A percentile compares a stretch with the other conserved stretches of the same genome.
These are phyloP conservation scores for Fusarium globosum DNA, from an alignment of 2,329 filamentous ascomycete species.

Conservation along the genomic window DNA sequence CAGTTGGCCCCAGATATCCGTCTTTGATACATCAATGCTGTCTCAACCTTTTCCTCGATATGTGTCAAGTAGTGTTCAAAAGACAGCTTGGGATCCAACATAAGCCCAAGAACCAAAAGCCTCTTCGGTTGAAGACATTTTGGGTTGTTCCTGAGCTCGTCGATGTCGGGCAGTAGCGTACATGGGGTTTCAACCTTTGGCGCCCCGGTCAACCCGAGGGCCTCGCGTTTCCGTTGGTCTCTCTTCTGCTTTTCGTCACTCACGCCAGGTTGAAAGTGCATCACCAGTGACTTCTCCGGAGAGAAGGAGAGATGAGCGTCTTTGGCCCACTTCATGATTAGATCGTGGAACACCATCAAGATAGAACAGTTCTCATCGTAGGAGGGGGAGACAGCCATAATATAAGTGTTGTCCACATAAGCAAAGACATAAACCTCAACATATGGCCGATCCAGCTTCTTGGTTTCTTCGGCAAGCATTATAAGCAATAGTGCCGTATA, in stretches of 20 bases:
- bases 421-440: not conserved
- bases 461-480: not conserved
- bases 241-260: not conserved
- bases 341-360: not conserved
- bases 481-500: conserved; percentile 7
- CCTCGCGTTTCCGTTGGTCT: not conserved
- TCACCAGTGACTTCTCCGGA: conserved; percentile 6
- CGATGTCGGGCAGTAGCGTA: not conserved
- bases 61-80: not conserved
- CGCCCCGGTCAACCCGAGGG: not conserved
- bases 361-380: conserved; percentile 7
- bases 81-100: not conserved
- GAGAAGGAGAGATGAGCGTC: not conserved
- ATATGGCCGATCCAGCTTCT: not conserved
- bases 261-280: not conserved
- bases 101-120: not conserved
- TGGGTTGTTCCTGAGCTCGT: not conserved
- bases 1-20: not conserved
- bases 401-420: conserved; percentile 11
- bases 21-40: not conserved
- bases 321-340: not conserved
- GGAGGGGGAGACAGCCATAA: not conserved
- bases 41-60: not conserved
- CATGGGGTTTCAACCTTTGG: not conserved
- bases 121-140: not conserved